Conservation (phyloP, 148 eudicot genomes). For the Beta vulgaris region DNA sequence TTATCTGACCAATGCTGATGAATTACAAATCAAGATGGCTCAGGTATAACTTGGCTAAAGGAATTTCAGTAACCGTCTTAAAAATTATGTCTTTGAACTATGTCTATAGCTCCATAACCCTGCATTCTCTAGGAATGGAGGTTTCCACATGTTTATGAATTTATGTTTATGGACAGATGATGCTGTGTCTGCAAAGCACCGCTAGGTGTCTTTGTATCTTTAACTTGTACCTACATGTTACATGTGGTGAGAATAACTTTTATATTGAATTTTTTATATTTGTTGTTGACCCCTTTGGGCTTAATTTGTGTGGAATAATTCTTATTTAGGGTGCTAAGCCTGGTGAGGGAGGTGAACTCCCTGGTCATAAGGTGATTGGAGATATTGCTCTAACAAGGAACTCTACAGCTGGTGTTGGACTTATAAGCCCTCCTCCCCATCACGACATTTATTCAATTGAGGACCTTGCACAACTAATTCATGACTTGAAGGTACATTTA, state of each 20-base stretch:
- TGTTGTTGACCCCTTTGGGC: not conserved
- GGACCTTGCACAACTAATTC: conserved; percentile 95
- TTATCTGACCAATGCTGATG: conserved; percentile 97
- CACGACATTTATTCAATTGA: conserved; percentile 98
- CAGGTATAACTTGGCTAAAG: conserved; percentile 55
- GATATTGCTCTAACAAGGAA: conserved; percentile 94
- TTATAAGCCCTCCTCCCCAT: conserved; percentile 99
- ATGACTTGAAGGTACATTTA: conserved; percentile 80
- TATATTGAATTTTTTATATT: conserved; percentile 26
- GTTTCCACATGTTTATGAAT: conserved; percentile 70
- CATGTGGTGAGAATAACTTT: conserved; percentile 67
- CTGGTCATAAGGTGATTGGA: conserved; percentile 97
- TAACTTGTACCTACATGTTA: conserved; percentile 62
- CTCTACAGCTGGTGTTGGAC: conserved; percentile 98
- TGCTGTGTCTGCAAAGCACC: conserved; percentile 60
- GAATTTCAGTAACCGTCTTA: not conserved
- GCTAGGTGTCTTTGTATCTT: conserved; percentile 62
- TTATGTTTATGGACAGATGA: conserved; percentile 76
- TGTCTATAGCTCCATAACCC: conserved; percentile 30
- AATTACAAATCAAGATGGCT: conserved; percentile 98
- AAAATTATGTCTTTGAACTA: conserved; percentile 1
- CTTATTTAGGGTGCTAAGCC: conserved; percentile 90
- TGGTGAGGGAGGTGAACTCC: conserved; percentile 99
- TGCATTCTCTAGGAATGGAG: conserved; percentile 51
- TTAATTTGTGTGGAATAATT: conserved; percentile 16